These are phyloP conservation scores for Vitis riparia DNA, from an alignment of 164 flowering plant genomes.

Conservation along the genomic window DNA sequence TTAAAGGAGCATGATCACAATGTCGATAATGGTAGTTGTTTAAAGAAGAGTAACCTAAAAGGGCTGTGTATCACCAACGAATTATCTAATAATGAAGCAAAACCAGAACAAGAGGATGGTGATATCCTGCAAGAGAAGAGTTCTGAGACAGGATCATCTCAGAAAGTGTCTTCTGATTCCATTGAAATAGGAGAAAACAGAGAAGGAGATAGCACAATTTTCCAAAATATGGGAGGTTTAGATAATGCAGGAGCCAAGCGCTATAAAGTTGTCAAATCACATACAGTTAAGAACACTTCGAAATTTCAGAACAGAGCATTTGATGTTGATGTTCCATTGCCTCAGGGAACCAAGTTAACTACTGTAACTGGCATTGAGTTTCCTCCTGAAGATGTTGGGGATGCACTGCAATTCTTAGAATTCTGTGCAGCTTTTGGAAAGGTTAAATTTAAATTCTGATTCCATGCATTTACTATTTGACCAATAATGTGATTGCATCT, in stretches of 20 bases:
- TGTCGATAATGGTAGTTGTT: slow-evolving; percentile 7
- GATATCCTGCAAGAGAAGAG: background rate
- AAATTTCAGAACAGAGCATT: slow-evolving; percentile 10
- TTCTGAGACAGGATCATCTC: background rate
- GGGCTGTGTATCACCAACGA: slow-evolving; percentile 2
- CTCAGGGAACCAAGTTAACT: slow-evolving; percentile 44
- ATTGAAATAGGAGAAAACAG: background rate
- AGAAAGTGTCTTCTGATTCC: background rate
- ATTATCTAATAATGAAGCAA: slow-evolving; percentile 5
- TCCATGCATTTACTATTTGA: background rate
- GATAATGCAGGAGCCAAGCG: slow-evolving; percentile 8
- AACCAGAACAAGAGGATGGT: slow-evolving; percentile 1
- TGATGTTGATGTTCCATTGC: slow-evolving; percentile 40
- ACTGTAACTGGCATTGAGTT: slow-evolving; percentile 58
- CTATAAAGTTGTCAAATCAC: background rate
- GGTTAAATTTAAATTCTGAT: slow-evolving; percentile 37
- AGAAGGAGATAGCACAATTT: background rate
- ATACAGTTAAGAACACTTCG: slow-evolving; percentile 5
- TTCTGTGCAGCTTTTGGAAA: slow-evolving; percentile 82
- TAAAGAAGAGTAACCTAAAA: slow-evolving; percentile 11
- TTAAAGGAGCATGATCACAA: slow-evolving; percentile 18
- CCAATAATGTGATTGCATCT: too few relatives aligned
- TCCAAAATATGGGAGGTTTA: background rate
- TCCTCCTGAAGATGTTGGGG: slow-evolving; percentile 62
- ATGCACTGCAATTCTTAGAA: slow-evolving; percentile 83